phyloP scores from a whole-genome alignment of 1,284 basidiomycete genomes.

The Ceratobasidium sp. region DNA sequence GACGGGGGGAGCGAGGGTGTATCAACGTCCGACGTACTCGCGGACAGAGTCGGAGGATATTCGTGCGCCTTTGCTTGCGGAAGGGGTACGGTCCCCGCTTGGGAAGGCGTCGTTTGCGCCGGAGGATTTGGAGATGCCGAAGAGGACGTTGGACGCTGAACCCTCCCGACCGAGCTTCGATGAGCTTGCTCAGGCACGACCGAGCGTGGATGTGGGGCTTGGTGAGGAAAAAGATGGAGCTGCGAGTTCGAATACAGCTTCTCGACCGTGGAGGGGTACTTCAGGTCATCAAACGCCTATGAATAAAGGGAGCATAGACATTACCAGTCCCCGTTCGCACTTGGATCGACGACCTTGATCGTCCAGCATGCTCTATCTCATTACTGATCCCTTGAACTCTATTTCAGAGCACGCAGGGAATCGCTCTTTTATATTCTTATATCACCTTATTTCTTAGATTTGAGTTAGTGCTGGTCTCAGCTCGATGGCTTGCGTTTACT shows the following conservation, averaged over 20 bases:
- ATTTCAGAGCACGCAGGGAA: not conserved
- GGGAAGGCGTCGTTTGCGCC: constrained; percentile 12
- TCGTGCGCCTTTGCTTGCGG: constrained; percentile 6
- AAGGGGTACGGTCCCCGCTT: constrained; percentile 17
- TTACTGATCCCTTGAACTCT: constrained; percentile 5
- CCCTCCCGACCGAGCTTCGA: not conserved
- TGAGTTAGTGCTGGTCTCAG: constrained; percentile 6
- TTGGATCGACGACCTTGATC: not conserved
- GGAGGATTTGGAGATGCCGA: constrained; percentile 19
- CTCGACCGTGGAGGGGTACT: not conserved
- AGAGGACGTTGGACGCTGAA: not conserved
- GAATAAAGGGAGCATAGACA: constrained; percentile 33
- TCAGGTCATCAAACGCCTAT: constrained; percentile 10
- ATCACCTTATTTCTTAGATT: not conserved
- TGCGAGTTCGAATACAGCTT: not conserved
- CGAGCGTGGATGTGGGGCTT: constrained; percentile 30
- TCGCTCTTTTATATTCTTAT: too few relatives aligned
- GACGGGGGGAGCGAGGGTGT: not conserved
- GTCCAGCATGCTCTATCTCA: not conserved
- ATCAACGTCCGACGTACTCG: constrained; percentile 38
- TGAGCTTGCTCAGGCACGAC: constrained; percentile 15
- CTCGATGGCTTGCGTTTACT: constrained; percentile 11
- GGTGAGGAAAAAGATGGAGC: constrained; percentile 3
- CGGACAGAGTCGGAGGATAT: constrained; percentile 13
- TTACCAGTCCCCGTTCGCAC: constrained; percentile 16